Evolutionary conservation across 768 basidiomycete genomes (phyloP), one percentile per base, ranked within the genome.

Genomic region (Lentinula lateritia): DNA sequence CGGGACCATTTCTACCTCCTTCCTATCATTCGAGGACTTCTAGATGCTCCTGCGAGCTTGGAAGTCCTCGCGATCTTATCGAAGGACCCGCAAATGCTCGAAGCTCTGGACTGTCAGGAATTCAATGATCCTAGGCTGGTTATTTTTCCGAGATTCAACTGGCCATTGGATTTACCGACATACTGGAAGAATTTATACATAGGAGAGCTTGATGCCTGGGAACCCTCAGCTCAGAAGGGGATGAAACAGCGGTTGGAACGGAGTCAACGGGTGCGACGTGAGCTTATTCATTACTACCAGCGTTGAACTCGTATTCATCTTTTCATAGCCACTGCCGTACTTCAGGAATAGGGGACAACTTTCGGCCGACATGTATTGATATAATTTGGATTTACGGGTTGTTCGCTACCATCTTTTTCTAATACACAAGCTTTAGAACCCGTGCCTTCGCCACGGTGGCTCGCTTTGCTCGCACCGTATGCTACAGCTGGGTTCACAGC

Each of bases 151-250:
- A 66, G 64, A 1, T 74, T 70, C 45, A 66, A 71, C 53, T 63
- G 68, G 39, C 65, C 71, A 15, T 42, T 61, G 15, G 53, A 58
- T 13, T 62, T 65, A 18, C 28, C 46, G 0, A 68, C 66, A 7
- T 74, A 71, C 63, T 75, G 75, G 71, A 56, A 70, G 5, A 62
- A 42, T 6, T 58, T 74, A 10, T 64, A 64, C 23, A 65, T 58
- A 8, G 67, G 67, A 13, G 70, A 71, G 6, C 50, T 62, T 1
- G 71, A 73, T 52, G 70, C 73, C 66, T 76, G 72, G 78, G 63
- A 28, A 69, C 66, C 18, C 55, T 65, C 18, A 56, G 65, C 68
- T n/a, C 50, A 52, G 6, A 32, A 50, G 5, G 59, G 7, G 38
- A 52, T 0, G 10, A 45, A 52, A 36, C 59, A 60, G 50, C 55